These are phyloP conservation scores for Agaricus blazei DNA, from an alignment of 768 basidiomycete genomes.

Conservation along the genomic window DNA sequence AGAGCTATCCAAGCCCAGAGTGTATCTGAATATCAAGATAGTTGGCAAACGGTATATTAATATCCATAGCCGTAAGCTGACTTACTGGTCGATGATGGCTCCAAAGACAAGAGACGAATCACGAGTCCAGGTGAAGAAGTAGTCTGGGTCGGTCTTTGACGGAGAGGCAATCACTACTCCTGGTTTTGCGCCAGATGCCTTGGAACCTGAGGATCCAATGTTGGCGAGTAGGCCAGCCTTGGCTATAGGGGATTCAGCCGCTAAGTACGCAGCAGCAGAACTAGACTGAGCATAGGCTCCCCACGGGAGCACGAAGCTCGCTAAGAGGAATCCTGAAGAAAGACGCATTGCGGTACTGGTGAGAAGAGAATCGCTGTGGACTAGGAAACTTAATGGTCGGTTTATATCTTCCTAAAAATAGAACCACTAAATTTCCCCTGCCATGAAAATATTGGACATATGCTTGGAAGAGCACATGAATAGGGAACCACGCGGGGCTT, in stretches of 20 bases:
- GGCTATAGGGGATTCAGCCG: constrained; percentile 52
- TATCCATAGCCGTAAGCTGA: background rate
- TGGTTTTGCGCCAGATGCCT: constrained; percentile 48
- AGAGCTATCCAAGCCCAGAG: constrained; percentile 43
- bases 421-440: background rate
- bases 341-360: background rate
- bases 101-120: constrained; percentile 66
- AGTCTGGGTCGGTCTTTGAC: constrained; percentile 42
- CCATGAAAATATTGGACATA: background rate
- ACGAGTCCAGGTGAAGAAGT: constrained; percentile 66
- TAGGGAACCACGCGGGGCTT: background rate
- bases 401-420: background rate
- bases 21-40: constrained; percentile 21
- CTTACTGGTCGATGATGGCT: constrained; percentile 35
- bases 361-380: background rate
- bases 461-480: background rate
- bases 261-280: constrained; percentile 34
- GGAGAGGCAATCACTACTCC: constrained; percentile 50
- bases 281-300: constrained; percentile 2
- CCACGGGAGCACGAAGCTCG: background rate
- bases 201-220: constrained; percentile 55
- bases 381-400: background rate
- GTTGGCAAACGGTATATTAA: background rate
- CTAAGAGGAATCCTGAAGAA: background rate
- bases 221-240: constrained; percentile 68